phyloP scores from a whole-genome alignment of 495 filamentous ascomycete genomes.

The Poronia punctata region DNA sequence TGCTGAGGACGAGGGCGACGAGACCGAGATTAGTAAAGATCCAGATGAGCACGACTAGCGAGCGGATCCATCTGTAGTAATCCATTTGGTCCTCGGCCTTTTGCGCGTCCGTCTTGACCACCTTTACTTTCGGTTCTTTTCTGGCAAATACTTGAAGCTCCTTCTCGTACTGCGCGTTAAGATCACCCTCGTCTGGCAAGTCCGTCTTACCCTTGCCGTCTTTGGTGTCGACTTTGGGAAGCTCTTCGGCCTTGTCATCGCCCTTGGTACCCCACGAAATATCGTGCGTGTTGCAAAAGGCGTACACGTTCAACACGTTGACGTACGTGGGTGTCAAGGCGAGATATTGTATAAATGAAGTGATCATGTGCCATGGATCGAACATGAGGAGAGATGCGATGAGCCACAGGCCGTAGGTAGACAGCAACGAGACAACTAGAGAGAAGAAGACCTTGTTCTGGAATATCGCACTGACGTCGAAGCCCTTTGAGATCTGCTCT shows the following conservation, averaged over 20 bases:
- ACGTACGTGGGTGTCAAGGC: constrained; percentile 92
- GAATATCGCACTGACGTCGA: constrained; percentile 65
- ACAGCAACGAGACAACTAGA: constrained; percentile 81
- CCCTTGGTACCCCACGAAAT: constrained; percentile 97
- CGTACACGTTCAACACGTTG: constrained; percentile 95
- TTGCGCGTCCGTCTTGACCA: constrained; percentile 57
- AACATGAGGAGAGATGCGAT: constrained; percentile 90
- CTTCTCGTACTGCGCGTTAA: constrained; percentile 90
- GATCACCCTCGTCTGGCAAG: constrained; percentile 71
- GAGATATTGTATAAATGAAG: constrained; percentile 91
- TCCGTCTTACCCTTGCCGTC: constrained; percentile 92
- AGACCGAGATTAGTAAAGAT: constrained; percentile 95
- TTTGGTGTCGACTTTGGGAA: constrained; percentile 75
- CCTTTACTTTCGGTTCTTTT: constrained; percentile 58
- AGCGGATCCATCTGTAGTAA: constrained; percentile 95
- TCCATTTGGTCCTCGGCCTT: constrained; percentile 82
- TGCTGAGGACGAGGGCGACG: constrained; percentile 75
- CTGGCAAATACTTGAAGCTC: constrained; percentile 68
- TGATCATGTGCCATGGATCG: constrained; percentile 99
- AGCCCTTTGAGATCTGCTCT: constrained; percentile 52
- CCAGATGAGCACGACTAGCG: constrained; percentile 87
- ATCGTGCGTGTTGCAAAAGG: constrained; percentile 97
- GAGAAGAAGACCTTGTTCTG: constrained; percentile 87
- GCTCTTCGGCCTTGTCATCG: constrained; percentile 79
- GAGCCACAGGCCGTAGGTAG: constrained; percentile 93